Conservation (phyloP, 768 basidiomycete genomes). For the Pleurotus djamor region DNA sequence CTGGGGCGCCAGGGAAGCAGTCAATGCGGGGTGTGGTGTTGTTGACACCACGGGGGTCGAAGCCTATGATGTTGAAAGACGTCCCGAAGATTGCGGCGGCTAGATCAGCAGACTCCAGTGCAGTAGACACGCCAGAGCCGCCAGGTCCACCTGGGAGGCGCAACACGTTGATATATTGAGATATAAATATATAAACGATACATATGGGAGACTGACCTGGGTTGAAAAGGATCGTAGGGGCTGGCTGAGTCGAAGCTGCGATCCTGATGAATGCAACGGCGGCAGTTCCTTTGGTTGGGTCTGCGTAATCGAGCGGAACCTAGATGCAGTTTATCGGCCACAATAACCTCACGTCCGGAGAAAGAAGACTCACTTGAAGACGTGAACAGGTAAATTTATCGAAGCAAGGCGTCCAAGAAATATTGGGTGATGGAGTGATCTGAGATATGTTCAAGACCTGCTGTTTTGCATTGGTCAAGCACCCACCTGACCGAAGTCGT, state of each 20-base stretch:
- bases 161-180: no score
- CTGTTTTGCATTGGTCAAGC: background rate
- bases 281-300: constrained; percentile 31
- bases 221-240: background rate
- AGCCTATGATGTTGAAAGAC: constrained; percentile 43
- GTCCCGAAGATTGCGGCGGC: constrained; percentile 34
- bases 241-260: constrained; percentile 17
- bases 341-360: no score
- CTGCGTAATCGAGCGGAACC: constrained; percentile 45
- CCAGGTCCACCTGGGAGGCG: constrained; percentile 47
- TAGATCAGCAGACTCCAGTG: constrained; percentile 16
- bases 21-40: background rate
- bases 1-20: background rate
- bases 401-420: background rate
- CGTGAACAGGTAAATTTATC: background rate
- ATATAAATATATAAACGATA: background rate
- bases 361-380: background rate
- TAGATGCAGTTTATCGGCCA: constrained; percentile 10
- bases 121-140: constrained; percentile 33
- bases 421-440: background rate
- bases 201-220: background rate
- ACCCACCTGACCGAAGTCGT: background rate
- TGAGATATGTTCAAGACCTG: background rate
- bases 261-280: constrained; percentile 40
- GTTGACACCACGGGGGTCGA: constrained; percentile 40